Evolutionary conservation across 108 stramenopile species (phyloP), one percentile per base, ranked within the genome.

Genomic region (Aurantiochytrium sp.): DNA sequence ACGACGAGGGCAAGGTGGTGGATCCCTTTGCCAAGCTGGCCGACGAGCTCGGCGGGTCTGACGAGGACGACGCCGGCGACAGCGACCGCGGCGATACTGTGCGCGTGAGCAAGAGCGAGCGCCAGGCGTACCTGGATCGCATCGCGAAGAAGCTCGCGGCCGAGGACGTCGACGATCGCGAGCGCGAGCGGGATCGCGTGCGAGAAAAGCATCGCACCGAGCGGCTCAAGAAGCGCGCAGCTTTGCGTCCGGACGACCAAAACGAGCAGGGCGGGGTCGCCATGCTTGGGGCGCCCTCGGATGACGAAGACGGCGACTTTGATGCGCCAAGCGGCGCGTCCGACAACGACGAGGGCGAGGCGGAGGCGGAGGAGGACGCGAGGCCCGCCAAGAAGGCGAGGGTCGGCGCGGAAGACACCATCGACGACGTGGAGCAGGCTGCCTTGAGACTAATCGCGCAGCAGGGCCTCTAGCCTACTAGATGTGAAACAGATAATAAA

Each of bases 1-100:
- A 95, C 87, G 97, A 98, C 30, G 96, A 97, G 68, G 97, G 97
- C 41, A 91, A 94, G 5, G 92, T 45, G 8, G 94, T 94, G 55
- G 90, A 94, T 31, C 94, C 94, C 85, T 90, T 90, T 37, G 68
- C 92, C 27, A 89, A 68, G 5, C 87, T 92, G 4, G 91, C 91
- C 39, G 88, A 90, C 52, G 48, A 85, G 31, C 4, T 52, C 19
- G 85, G 85, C 52, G 41, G 1, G 5, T 1, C 1, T 24, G 85
- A 52, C 52, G 52, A 12, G 48, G 85, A 85, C 22, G 69, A 12
- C 41, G 55, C 4, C 24, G 36, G 32, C 68, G 41, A 37, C 39
- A 19, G 15, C 41, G 68, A 69, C 36, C 59, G 59, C 19, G 48
- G 54, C 34, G 48, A 52, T n/a, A 54, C 48, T 24, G 86, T 32